These are phyloP conservation scores for Blastobotrys buckinghamii DNA, from an alignment of 1,139 yeast species.

Conservation along the genomic window DNA sequence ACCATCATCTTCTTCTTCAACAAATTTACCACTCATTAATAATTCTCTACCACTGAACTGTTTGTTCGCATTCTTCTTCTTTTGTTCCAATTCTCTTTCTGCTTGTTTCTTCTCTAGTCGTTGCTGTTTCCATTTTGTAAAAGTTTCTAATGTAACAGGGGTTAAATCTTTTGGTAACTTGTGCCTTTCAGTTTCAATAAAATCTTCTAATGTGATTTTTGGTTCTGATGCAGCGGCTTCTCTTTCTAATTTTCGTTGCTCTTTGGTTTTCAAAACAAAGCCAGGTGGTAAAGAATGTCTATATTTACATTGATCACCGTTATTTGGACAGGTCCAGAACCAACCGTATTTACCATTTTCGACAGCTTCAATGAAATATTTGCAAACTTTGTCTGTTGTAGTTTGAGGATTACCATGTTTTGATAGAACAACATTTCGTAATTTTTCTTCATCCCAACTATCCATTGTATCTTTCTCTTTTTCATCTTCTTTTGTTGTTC, in stretches of 20 bases:
- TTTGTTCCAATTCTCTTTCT: conserved; percentile 40
- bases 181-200: conserved; percentile 88
- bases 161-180: conserved; percentile 75
- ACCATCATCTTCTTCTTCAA: conserved; percentile 50
- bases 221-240: conserved; percentile 83
- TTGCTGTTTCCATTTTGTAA: conserved; percentile 75
- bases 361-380: conserved; percentile 90
- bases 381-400: conserved; percentile 93
- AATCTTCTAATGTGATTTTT: conserved; percentile 89
- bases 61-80: conserved; percentile 37
- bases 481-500: conserved; percentile 65
- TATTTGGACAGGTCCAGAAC: conserved; percentile 98
- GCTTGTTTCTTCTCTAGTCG: conserved; percentile 63
- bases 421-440: conserved; percentile 76
- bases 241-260: conserved; percentile 84
- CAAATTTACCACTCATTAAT: conserved; percentile 60
- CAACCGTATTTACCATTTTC: conserved; percentile 98
- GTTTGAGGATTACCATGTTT: conserved; percentile 94
- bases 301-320: conserved; percentile 90
- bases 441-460: conserved; percentile 93
- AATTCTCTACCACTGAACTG: conserved; percentile 75
- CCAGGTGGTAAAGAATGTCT: conserved; percentile 97
- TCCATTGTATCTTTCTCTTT: conserved; percentile 91
- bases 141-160: conserved; percentile 82
- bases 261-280: conserved; percentile 92